Conservation (phyloP, 139 green algal species). For the Asterochloris sp. region DNA sequence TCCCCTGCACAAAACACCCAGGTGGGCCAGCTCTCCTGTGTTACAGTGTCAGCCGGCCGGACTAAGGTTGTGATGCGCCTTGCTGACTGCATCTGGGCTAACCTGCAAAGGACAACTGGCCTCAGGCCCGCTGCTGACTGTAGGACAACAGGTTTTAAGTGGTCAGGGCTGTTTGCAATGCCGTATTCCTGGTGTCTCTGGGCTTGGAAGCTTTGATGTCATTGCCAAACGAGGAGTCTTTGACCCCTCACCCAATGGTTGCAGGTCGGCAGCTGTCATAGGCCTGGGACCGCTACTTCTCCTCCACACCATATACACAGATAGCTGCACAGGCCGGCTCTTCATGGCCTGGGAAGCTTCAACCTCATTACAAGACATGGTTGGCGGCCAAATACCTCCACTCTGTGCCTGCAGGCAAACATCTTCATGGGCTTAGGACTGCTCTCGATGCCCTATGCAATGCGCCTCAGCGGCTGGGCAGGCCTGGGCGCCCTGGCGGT, state of each 20-base stretch:
- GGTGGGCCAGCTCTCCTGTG: too few relatives aligned
- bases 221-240: neutral
- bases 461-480: constrained; percentile 38
- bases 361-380: neutral
- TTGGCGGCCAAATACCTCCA: neutral
- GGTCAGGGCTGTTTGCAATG: too few relatives aligned
- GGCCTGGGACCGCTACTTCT: neutral
- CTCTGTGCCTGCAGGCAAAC: constrained; percentile 15
- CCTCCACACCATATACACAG: too few relatives aligned
- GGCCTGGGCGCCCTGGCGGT: constrained; percentile 20
- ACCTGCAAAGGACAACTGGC: too few relatives aligned
- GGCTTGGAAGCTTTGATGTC: neutral
- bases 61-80: too few relatives aligned
- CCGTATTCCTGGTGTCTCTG: too few relatives aligned
- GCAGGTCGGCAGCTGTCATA: constrained; percentile 5
- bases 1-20: too few relatives aligned
- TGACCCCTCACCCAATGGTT: constrained; percentile 4
- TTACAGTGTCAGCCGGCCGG: too few relatives aligned
- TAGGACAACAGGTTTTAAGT: too few relatives aligned
- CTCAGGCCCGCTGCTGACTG: too few relatives aligned
- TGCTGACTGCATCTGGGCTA: too few relatives aligned
- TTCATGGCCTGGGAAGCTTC: neutral
- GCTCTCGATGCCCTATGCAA: constrained; percentile 38
- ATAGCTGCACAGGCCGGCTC: neutral
- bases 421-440: constrained; percentile 27